Conservation (phyloP, 305 asterid genomes). For the Fraxinus angustifolia region DNA sequence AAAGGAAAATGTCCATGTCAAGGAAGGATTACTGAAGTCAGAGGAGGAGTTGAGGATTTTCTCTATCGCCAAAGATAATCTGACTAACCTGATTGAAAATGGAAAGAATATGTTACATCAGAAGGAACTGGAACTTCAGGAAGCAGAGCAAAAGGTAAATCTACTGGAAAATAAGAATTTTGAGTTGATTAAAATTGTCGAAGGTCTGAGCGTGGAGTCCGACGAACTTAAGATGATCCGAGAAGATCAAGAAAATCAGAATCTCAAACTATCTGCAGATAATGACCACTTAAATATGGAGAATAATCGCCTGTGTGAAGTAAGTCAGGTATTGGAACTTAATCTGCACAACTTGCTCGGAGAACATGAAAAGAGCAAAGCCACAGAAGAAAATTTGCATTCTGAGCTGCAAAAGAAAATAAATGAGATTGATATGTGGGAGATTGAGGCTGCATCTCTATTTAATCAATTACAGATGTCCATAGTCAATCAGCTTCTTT, state of each 20-base stretch:
- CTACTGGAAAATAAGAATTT: slow-evolving; percentile 40
- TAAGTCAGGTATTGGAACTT: slow-evolving; percentile 34
- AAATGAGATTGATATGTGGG: slow-evolving; percentile 53
- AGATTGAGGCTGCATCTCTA: slow-evolving; percentile 42
- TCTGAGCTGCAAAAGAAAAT: slow-evolving; percentile 48
- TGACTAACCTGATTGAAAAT: slow-evolving; percentile 39
- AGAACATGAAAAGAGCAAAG: slow-evolving; percentile 40
- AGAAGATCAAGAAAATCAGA: slow-evolving; percentile 40
- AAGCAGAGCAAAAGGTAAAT: slow-evolving; percentile 47
- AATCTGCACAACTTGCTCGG: slow-evolving; percentile 41
- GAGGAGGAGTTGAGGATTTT: slow-evolving; percentile 47
- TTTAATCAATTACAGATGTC: slow-evolving; percentile 59
- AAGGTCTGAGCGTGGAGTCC: slow-evolving; percentile 38
- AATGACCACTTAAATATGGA: slow-evolving; percentile 41
- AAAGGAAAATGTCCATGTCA: slow-evolving; percentile 46
- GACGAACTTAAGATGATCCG: slow-evolving; percentile 30
- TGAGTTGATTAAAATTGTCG: slow-evolving; percentile 40
- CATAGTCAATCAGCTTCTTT: slow-evolving; percentile 50
- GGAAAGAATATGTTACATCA: slow-evolving; percentile 35
- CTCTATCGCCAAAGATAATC: slow-evolving; percentile 36
- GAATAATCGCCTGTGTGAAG: slow-evolving; percentile 38
- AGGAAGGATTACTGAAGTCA: slow-evolving; percentile 47
- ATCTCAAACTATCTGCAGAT: slow-evolving; percentile 41
- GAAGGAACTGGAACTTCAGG: slow-evolving; percentile 45
- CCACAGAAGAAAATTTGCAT: slow-evolving; percentile 42